phyloP scores from a whole-genome alignment of 2,329 filamentous ascomycete species.

The Gaeumannomyces sp. region DNA sequence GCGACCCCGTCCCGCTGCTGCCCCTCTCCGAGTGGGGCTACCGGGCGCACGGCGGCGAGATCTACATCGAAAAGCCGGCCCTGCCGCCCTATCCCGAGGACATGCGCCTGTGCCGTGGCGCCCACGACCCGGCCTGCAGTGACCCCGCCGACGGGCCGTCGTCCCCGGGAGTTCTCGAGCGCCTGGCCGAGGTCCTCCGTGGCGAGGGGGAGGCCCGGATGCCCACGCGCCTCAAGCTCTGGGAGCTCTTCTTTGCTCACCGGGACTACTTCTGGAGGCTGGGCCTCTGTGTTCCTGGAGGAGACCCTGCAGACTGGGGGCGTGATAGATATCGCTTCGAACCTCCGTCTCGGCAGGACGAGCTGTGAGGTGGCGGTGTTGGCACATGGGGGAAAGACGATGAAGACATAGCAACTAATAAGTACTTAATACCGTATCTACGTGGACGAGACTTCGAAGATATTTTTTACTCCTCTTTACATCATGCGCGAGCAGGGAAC shows the following conservation, averaged over 20 bases:
- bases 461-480: background rate
- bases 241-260: conserved; percentile 90
- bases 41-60: conserved; percentile 75
- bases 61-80: conserved; percentile 69
- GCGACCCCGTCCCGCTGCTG: conserved; percentile 84
- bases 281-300: conserved; percentile 80
- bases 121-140: conserved; percentile 67
- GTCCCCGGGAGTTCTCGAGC: conserved; percentile 25
- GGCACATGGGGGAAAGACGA: background rate
- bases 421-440: background rate
- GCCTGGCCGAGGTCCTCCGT: conserved; percentile 1
- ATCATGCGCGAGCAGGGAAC: background rate
- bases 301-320: conserved; percentile 64
- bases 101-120: conserved; percentile 64
- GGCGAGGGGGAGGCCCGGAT: conserved; percentile 31
- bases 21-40: conserved; percentile 88
- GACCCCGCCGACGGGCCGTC: conserved; percentile 39
- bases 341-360: conserved; percentile 23
- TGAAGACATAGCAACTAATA: background rate
- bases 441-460: background rate
- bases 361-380: conserved; percentile 27
- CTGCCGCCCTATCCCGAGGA: conserved; percentile 65
- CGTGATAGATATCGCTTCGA: conserved; percentile 39
- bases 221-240: conserved; percentile 63
- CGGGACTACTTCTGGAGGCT: conserved; percentile 95